phyloP scores from a whole-genome alignment of 371 early-diverging fungal species.

The Dentiscutata heterogama region DNA sequence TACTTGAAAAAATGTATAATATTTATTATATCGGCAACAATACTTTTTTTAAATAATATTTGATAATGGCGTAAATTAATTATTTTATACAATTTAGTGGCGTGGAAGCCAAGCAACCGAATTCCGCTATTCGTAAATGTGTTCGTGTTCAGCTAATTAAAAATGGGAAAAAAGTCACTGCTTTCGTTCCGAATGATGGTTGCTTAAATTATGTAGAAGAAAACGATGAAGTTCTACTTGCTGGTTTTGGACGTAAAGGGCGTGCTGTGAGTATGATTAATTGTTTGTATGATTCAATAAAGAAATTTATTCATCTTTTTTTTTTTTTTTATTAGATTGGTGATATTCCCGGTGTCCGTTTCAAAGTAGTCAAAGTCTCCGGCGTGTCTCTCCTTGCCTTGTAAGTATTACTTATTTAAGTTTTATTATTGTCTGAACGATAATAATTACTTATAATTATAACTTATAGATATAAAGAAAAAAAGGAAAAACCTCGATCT shows the following conservation, averaged over 20 bases:
- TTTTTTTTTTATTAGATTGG: constrained; percentile 73
- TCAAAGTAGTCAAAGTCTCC: constrained; percentile 99
- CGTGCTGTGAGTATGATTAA: constrained; percentile 72
- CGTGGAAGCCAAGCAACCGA: constrained; percentile 99
- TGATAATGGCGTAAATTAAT: neutral
- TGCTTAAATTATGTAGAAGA: constrained; percentile 98
- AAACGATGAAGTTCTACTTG: constrained; percentile 97
- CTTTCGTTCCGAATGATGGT: constrained; percentile 99
- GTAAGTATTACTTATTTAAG: constrained; percentile 52
- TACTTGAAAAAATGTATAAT: constrained; percentile 98
- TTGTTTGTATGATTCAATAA: neutral
- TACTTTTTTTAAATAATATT: constrained; percentile 3
- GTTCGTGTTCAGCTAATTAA: constrained; percentile 99
- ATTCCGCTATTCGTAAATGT: constrained; percentile 99
- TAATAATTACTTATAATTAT: neutral
- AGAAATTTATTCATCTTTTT: constrained; percentile 43
- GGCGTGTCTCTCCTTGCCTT: constrained; percentile 99
- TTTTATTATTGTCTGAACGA: neutral
- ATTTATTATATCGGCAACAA: constrained; percentile 18
- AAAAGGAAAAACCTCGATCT: constrained; percentile 99
- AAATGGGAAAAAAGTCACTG: constrained; percentile 99
- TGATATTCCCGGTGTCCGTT: constrained; percentile 99
- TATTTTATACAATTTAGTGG: constrained; percentile 72
- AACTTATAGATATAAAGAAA: constrained; percentile 87
- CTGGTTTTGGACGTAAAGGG: constrained; percentile 96